These are phyloP conservation scores for Vitis rotundifolia DNA, from an alignment of 164 flowering plant genomes.

Conservation along the genomic window DNA sequence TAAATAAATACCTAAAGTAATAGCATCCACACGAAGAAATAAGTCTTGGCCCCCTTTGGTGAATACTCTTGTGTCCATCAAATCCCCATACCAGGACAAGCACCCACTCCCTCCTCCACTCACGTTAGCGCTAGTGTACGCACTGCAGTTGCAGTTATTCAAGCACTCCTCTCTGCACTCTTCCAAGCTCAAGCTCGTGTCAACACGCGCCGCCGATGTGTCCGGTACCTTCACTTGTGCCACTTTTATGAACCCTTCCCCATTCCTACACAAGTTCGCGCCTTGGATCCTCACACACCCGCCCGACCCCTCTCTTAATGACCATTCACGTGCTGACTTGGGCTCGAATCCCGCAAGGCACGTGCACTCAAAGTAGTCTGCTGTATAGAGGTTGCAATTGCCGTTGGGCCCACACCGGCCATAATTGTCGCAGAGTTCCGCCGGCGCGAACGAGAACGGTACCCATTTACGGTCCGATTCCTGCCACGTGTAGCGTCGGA, in stretches of 20 bases:
- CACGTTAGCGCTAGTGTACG: slow-evolving; percentile 20
- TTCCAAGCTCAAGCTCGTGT: slow-evolving; percentile 9
- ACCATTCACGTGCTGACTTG: slow-evolving; percentile 19
- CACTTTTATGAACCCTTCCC: slow-evolving; percentile 29
- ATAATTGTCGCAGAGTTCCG: neutral
- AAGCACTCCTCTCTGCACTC: slow-evolving; percentile 32
- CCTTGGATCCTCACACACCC: slow-evolving; percentile 20
- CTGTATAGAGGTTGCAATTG: slow-evolving; percentile 13
- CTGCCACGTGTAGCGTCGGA: neutral
- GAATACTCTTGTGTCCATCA: slow-evolving; percentile 3
- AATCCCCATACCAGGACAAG: slow-evolving; percentile 24
- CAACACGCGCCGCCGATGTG: slow-evolving; percentile 4
- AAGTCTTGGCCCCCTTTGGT: too few relatives aligned
- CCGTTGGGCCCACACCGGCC: slow-evolving; percentile 6
- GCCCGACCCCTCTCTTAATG: slow-evolving; percentile 16
- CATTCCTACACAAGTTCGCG: slow-evolving; percentile 21
- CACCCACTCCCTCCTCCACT: slow-evolving; percentile 29
- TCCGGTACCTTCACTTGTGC: slow-evolving; percentile 35
- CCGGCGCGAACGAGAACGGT: neutral
- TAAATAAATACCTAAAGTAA: too few relatives aligned
- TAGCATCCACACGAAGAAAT: too few relatives aligned
- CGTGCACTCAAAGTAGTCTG: neutral
- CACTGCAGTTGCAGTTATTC: slow-evolving; percentile 45
- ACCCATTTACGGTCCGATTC: neutral
- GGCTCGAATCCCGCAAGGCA: slow-evolving; percentile 15